Percentiles rank a stretch among this genome's conserved stretches.
Evolutionary conservation across 2,329 filamentous ascomycete species (phyloP).

Genomic region (Colletotrichum sp.): DNA sequence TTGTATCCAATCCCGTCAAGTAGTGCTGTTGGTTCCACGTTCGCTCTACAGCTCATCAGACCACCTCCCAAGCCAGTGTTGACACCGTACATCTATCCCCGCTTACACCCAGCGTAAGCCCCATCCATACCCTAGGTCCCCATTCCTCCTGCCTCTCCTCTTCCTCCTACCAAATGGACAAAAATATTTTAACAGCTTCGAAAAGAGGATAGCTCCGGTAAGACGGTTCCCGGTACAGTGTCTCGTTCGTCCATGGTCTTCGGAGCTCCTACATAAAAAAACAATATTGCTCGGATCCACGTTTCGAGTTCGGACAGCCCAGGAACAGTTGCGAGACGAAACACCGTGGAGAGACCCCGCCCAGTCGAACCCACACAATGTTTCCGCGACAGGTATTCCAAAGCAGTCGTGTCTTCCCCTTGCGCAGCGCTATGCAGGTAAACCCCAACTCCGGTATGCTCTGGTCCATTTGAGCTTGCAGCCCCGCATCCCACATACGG

Average conservation of each 20-base stretch:
- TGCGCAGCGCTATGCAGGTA: slow-evolving; percentile 22
- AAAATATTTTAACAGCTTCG: neutral
- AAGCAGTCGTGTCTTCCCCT: slow-evolving; percentile 13
- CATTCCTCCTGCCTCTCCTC: neutral
- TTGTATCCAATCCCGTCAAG: slow-evolving; percentile 5
- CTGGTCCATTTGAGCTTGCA: slow-evolving; percentile 7
- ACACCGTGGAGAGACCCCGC: slow-evolving; percentile 13
- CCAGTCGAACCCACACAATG: slow-evolving; percentile 8
- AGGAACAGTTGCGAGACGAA: slow-evolving; percentile 18
- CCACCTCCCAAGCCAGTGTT: neutral
- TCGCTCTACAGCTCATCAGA: neutral
- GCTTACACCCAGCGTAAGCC: slow-evolving; percentile 19
- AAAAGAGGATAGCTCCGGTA: neutral
- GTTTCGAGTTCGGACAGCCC: slow-evolving; percentile 12
- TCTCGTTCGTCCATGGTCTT: neutral
- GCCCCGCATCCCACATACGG: neutral
- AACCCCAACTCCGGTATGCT: slow-evolving; percentile 20
- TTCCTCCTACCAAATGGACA: neutral
- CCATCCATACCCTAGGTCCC: neutral
- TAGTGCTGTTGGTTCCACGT: neutral
- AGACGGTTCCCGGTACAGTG: neutral
- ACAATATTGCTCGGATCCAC: slow-evolving; percentile 13
- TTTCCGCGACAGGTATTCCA: slow-evolving; percentile 17
- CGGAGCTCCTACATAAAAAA: slow-evolving; percentile 3
- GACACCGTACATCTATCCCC: neutral